Evolutionary conservation across 305 asterid species (phyloP).

Genomic region (Fraxinus latifolia): DNA sequence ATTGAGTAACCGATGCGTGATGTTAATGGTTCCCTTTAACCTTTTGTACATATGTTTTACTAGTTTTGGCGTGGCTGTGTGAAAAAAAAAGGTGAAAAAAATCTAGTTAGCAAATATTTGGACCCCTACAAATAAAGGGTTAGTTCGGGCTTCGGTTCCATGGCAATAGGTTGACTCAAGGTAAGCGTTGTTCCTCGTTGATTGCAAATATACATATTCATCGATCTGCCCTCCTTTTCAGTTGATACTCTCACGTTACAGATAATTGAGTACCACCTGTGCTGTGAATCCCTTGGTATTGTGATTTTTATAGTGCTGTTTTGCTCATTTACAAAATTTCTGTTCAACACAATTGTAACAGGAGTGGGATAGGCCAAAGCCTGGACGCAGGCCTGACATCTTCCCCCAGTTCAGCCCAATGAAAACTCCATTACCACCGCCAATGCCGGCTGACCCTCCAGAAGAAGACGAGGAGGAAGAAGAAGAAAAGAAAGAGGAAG

Average conservation of each 20-base stretch:
- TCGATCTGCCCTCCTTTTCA: not conserved
- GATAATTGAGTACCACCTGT: not conserved
- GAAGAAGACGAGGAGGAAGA: slow-evolving; percentile 82
- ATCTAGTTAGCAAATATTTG: not conserved
- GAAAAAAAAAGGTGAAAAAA: not conserved
- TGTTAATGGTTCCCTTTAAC: not conserved
- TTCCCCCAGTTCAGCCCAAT: slow-evolving; percentile 89
- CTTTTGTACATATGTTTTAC: not conserved
- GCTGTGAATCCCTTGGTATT: not conserved
- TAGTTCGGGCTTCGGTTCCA: not conserved
- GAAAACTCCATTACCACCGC: slow-evolving; percentile 91
- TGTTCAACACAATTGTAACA: slow-evolving; percentile 27
- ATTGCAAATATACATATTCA: not conserved
- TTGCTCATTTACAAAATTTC: not conserved
- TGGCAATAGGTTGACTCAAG: not conserved
- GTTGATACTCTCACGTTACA: not conserved
- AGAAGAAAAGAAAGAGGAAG: slow-evolving; percentile 58
- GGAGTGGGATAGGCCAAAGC: slow-evolving; percentile 89
- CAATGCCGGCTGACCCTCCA: slow-evolving; percentile 77
- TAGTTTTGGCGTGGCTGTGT: not conserved
- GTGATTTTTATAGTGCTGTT: not conserved
- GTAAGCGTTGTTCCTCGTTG: not conserved
- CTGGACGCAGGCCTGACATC: slow-evolving; percentile 79
- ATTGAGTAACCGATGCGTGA: not conserved
- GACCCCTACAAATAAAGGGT: not conserved